A percentile compares a stretch with the other conserved stretches of the same genome.
Conservation (phyloP, 768 basidiomycete genomes). For the Mycena filopes region DNA sequence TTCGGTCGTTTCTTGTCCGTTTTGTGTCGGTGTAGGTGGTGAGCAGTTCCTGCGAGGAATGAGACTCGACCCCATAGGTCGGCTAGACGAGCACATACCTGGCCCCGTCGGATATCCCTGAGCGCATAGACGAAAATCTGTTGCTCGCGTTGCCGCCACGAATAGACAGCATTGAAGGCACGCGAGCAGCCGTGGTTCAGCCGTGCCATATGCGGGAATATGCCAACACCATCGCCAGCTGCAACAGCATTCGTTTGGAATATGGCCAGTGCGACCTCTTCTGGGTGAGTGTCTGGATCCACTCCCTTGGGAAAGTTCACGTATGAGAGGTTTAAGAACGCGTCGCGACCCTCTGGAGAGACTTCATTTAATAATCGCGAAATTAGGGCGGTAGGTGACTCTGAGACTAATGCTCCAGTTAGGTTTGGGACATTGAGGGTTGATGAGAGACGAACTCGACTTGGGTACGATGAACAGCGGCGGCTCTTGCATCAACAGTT, state of each 20-base stretch:
- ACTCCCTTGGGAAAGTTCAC: constrained; percentile 59
- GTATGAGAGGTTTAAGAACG: constrained; percentile 67
- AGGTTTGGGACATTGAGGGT: constrained; percentile 2
- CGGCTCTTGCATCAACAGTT: constrained; percentile 63
- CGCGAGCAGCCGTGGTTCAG: constrained; percentile 76
- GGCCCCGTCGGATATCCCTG: constrained; percentile 61
- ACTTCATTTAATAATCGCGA: constrained; percentile 47
- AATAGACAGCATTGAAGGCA: constrained; percentile 75
- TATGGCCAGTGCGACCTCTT: constrained; percentile 68
- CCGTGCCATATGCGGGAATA: constrained; percentile 77
- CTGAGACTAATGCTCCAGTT: constrained; percentile 45
- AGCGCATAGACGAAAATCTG: constrained; percentile 67
- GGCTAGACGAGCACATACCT: constrained; percentile 46
- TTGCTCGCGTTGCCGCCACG: constrained; percentile 62
- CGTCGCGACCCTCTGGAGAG: constrained; percentile 44
- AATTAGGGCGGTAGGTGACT: constrained; percentile 59
- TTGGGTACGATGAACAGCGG: constrained; percentile 65
- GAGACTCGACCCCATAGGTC: constrained; percentile 7
- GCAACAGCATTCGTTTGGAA: constrained; percentile 75
- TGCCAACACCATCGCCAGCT: constrained; percentile 62
- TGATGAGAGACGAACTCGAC: constrained; percentile 47
- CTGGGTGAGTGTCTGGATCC: constrained; percentile 47
- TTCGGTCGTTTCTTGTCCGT: constrained; percentile 60
- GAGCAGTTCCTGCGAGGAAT: constrained; percentile 61
- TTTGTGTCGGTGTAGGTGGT: constrained; percentile 72